These are phyloP conservation scores for Pichia sporocuriosa DNA, from an alignment of 805 yeast species.

Conservation along the genomic window DNA sequence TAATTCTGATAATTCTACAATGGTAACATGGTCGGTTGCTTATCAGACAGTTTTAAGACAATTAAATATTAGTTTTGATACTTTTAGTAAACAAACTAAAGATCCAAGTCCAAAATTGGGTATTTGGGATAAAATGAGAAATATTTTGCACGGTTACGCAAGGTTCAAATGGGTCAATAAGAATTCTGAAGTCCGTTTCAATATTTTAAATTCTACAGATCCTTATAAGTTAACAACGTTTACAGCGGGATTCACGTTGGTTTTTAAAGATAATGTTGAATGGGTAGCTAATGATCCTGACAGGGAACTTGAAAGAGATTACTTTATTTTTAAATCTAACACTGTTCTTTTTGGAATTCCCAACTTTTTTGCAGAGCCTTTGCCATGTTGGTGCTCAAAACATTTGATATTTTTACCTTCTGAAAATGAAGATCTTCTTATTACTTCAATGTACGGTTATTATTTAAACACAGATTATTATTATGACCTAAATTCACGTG, in stretches of 20 bases:
- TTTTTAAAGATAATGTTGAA: constrained; percentile 56
- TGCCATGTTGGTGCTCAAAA: constrained; percentile 54
- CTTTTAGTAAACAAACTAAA: constrained; percentile 81
- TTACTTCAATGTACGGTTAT: constrained; percentile 23
- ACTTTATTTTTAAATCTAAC: constrained; percentile 57
- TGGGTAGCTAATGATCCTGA: constrained; percentile 60
- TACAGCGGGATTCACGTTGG: constrained; percentile 70
- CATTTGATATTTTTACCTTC: constrained; percentile 41
- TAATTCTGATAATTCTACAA: constrained; percentile 49
- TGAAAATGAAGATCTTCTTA: constrained; percentile 17
- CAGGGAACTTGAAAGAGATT: constrained; percentile 48
- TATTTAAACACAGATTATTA: constrained; percentile 17
- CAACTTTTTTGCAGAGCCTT: constrained; percentile 51
- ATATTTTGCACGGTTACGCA: constrained; percentile 63
- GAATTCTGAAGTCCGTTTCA: constrained; percentile 44
- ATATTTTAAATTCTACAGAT: constrained; percentile 67
- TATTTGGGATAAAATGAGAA: constrained; percentile 85
- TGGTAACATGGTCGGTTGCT: constrained; percentile 79
- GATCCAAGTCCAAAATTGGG: constrained; percentile 85
- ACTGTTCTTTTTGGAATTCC: constrained; percentile 69
- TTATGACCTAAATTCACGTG: constrained; percentile 8
- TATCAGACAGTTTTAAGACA: constrained; percentile 82
- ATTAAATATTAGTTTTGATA: constrained; percentile 67
- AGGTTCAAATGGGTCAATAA: constrained; percentile 44
- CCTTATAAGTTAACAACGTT: constrained; percentile 67